A percentile compares a stretch with the other conserved stretches of the same genome.
phyloP scores from a whole-genome alignment of 2,329 filamentous ascomycete genomes.

The Metarhizium brunneum region DNA sequence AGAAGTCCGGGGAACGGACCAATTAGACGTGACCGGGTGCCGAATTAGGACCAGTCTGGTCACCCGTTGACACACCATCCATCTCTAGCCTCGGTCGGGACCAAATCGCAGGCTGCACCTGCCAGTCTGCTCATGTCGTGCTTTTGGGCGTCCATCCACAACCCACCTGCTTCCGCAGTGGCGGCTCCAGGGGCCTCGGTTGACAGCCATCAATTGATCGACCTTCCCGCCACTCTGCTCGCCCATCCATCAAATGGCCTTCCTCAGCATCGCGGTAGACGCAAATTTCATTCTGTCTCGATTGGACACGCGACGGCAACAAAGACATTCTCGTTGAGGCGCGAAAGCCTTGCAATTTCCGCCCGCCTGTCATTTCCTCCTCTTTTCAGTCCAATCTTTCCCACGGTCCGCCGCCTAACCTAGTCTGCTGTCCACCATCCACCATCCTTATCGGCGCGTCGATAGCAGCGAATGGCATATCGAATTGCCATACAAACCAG shows the following conservation, averaged over 20 bases:
- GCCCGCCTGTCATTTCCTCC: background rate
- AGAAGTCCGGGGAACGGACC: background rate
- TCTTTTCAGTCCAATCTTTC: background rate
- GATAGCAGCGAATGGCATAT: background rate
- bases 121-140: background rate
- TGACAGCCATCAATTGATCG: background rate
- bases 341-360: background rate
- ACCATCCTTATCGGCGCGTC: background rate
- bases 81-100: background rate
- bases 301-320: background rate
- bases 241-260: background rate
- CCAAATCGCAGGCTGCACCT: background rate
- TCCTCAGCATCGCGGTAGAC: background rate
- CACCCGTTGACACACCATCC: background rate
- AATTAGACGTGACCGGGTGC: background rate
- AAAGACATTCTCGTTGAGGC: background rate
- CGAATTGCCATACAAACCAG: background rate
- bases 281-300: background rate
- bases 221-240: background rate
- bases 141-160: background rate
- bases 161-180: background rate
- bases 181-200: background rate
- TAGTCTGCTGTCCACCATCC: no score
- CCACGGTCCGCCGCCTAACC: background rate
- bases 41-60: background rate